Evolutionary conservation across 192 early-diverging fungal species (phyloP).

Genomic region (Podochytrium sp.): DNA sequence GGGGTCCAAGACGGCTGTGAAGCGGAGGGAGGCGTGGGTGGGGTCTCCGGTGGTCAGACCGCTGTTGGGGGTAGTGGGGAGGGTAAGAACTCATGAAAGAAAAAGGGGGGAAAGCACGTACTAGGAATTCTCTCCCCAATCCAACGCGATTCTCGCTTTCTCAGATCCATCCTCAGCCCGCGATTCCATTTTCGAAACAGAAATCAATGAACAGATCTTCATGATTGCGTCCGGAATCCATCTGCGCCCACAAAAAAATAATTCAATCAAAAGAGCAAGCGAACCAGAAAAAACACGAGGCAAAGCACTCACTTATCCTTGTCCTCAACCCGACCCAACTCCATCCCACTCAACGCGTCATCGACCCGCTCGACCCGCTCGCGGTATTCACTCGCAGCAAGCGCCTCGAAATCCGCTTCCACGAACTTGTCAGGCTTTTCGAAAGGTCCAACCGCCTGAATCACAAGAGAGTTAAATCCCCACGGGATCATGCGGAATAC

Average conservation of each 20-base stretch:
- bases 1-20: constrained; percentile 74
- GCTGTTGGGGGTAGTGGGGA: neutral
- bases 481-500: neutral
- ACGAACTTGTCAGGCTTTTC: constrained; percentile 40
- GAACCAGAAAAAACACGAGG: neutral
- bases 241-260: too few relatives aligned
- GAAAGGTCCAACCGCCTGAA: constrained; percentile 40
- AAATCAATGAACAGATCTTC: constrained; percentile 13
- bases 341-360: constrained; percentile 30
- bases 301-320: constrained; percentile 3
- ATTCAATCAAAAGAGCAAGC: neutral
- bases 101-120: neutral
- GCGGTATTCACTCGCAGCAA: constrained; percentile 62
- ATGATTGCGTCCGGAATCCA: constrained; percentile 21
- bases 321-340: neutral
- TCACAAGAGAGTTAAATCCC: neutral
- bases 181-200: neutral
- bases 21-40: constrained; percentile 1
- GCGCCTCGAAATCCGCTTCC: constrained; percentile 58
- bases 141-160: neutral
- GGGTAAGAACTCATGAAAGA: too few relatives aligned
- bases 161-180: neutral
- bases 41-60: constrained; percentile 1
- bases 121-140: constrained; percentile 22
- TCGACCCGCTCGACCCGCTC: constrained; percentile 36